Evolutionary conservation across 2,329 filamentous ascomycete genomes (phyloP).

Genomic region (Hypoxylon sp.): DNA sequence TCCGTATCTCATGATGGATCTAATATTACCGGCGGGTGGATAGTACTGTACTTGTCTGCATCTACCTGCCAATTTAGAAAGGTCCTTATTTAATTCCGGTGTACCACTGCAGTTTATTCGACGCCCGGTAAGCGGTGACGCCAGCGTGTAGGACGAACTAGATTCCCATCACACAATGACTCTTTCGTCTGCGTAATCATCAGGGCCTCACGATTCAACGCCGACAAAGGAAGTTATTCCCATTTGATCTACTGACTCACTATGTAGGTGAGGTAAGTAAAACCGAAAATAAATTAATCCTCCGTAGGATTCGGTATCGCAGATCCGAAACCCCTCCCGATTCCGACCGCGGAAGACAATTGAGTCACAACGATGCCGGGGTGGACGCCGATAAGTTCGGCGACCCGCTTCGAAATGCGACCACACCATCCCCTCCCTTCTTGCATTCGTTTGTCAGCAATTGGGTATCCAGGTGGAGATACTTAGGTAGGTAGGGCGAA

Average conservation of each 20-base stretch:
- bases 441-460: background rate
- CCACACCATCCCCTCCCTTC: background rate
- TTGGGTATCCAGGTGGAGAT: background rate
- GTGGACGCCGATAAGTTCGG: constrained; percentile 22
- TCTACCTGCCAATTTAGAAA: background rate
- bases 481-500: background rate
- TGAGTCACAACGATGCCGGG: constrained; percentile 18
- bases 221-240: background rate
- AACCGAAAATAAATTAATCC: background rate
- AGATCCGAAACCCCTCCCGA: background rate
- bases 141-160: background rate
- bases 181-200: background rate
- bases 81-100: background rate
- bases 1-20: background rate
- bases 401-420: constrained; percentile 6
- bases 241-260: background rate
- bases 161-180: background rate
- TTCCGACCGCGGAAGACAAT: constrained; percentile 22
- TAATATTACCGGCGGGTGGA: background rate
- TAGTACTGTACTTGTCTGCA: background rate
- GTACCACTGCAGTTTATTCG: background rate
- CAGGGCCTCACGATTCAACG: background rate
- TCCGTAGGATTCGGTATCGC: background rate
- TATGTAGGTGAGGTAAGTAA: background rate
- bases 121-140: background rate